Evolutionary conservation across 352 stramenopile genomes (phyloP), one percentile per base, ranked within the genome.

Genomic region (Phytophthora idaei): DNA sequence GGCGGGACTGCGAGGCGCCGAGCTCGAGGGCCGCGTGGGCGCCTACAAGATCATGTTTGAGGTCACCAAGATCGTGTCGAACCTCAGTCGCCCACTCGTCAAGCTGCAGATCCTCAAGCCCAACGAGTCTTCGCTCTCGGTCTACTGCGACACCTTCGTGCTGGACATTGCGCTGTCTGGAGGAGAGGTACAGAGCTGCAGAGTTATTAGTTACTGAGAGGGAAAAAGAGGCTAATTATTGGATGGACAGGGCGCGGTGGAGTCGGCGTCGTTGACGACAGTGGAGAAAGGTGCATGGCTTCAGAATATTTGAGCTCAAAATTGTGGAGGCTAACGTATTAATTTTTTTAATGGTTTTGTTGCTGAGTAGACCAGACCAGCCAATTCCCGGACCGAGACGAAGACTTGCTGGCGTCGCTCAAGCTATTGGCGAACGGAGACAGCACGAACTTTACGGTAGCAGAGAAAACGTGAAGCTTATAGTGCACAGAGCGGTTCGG

Each of bases 31-130:
- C 28, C 85, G 88, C 55, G 88, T 96, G 37, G 86, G 88, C 27
- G 83, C 86, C 25, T 96, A 96, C 81, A 90, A 92, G 58, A 78
- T 96, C 73, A 91, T 96, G 78, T 96, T 96, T 51, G 88, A 96
- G 58, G 88, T 96, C 29, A 94, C 88, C 48, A 93, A 93, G 73
- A 94, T 96, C 62, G 83, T 89, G 34, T 91, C 85, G 45, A 90
- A 86, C 34, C 77, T 96, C 56, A 96, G 88, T 57, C 86, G 88
- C 2, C 88, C 88, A 47, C 77, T 93, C 9, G 88, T 96, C 21
- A 93, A 94, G 75, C 71, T 96, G 41, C 83, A 95, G 80, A 93
- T 94, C 52, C 73, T 94, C 45, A 94, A 96, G 61, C 86, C 88
- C 14, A 92, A 90, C 61, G 88, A 94, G 41, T 90, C 85, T 11